These are phyloP conservation scores for Lactarius hengduanensis DNA, from an alignment of 768 basidiomycete genomes.

Conservation along the genomic window DNA sequence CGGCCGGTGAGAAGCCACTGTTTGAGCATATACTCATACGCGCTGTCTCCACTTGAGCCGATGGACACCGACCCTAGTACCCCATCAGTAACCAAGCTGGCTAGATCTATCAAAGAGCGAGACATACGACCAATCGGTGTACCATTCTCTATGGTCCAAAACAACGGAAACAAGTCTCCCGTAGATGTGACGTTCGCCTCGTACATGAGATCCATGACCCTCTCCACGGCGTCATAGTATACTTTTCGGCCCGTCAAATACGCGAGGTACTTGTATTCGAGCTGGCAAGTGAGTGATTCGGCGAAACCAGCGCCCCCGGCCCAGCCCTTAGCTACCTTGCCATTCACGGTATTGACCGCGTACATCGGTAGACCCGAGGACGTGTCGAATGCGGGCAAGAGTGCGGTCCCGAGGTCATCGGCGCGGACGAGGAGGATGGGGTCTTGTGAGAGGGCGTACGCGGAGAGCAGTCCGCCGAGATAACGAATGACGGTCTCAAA, in stretches of 20 bases:
- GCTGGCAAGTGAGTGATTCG: constrained; percentile 77
- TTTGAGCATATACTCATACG: constrained; percentile 78
- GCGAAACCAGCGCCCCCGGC: constrained; percentile 44
- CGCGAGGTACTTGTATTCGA: constrained; percentile 87
- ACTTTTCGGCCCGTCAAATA: constrained; percentile 70
- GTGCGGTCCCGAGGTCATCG: constrained; percentile 69
- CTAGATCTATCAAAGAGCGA: neutral
- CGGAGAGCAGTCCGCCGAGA: constrained; percentile 75
- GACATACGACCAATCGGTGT: constrained; percentile 46
- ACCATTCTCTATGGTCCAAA: constrained; percentile 51
- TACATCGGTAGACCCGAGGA: constrained; percentile 68
- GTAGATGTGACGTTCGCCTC: constrained; percentile 43
- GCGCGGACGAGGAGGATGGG: constrained; percentile 63
- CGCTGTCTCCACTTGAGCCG: constrained; percentile 69
- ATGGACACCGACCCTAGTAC: constrained; percentile 45
- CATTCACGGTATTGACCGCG: constrained; percentile 62
- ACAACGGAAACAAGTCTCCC: constrained; percentile 57
- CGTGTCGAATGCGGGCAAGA: constrained; percentile 73
- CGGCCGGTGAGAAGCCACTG: constrained; percentile 67
- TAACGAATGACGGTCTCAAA: constrained; percentile 93
- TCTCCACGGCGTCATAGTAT: constrained; percentile 56
- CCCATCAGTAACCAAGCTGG: constrained; percentile 31
- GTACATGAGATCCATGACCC: constrained; percentile 49
- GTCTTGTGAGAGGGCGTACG: constrained; percentile 72
- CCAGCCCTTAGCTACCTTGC: constrained; percentile 31